Evolutionary conservation across 75 land plant species (phyloP), one percentile per base, ranked within the genome.

Genomic region (Chamaecyparis obtusa): DNA sequence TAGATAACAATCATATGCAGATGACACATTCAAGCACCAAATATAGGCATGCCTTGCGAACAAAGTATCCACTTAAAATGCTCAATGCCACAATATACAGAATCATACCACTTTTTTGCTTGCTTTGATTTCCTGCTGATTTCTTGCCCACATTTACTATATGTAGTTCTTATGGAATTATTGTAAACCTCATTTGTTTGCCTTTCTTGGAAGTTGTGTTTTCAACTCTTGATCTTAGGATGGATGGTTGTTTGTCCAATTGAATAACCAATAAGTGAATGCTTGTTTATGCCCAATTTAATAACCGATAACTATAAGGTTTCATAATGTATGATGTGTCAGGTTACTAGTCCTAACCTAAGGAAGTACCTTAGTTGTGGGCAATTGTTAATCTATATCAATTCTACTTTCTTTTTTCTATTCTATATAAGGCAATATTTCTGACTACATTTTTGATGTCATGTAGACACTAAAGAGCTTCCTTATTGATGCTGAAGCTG

Each of bases 401-500:
- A 81, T 13, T n/a, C 9, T 39, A 46, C 51, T 44, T 81, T 44
- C 48, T 81, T 80, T 80, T 24, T 9, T n/a, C 83, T 81, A 81
- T 44, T 81, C 32, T 81, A 49, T 81, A n/a, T 81, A 13, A 81
- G 81, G 51, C 83, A 81, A 43, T 43, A 24, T 81, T 81, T 30
- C 83, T 81, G 30, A 81, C 83, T n/a, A 14, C 46, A 71, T n/a
- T 36, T 44, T 88, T 33, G 19, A 43, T 67, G 15, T 80, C 75
- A 36, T 85, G 10, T 87, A 95, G 96, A 91, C 94, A 51, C 83
- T 93, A 87, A 93, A 92, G 88, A 91, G 86, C 19, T 98, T 98
- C 88, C 95, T 96, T 69, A 88, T 82, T 86, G 89, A 85, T 90
- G 99, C 99, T 43, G 93, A 96, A 88, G 93, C 93, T 83, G 99